A percentile compares a stretch with the other conserved stretches of the same genome.
These are phyloP conservation scores for Canavalia ensiformis DNA, from an alignment of 306 rosid genomes.

Conservation along the genomic window DNA sequence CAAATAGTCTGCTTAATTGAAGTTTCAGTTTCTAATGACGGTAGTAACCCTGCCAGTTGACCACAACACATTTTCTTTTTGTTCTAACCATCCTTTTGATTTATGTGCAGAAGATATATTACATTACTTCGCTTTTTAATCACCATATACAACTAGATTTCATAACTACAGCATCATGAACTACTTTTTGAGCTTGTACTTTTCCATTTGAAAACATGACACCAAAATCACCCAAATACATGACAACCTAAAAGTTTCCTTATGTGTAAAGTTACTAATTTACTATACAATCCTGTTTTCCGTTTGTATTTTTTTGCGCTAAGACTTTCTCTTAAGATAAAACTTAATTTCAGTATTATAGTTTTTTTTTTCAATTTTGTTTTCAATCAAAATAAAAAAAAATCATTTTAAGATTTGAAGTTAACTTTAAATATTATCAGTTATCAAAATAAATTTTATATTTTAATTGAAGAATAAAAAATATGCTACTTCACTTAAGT, in stretches of 20 bases:
- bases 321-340: no score
- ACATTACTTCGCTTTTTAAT: background rate
- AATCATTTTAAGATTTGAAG: no score
- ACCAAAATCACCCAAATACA: background rate
- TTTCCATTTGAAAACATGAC: background rate
- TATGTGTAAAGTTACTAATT: no score
- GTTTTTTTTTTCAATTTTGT: no score
- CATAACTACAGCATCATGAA: background rate
- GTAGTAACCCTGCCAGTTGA: background rate
- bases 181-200: background rate
- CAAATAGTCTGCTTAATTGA: background rate
- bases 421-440: no score
- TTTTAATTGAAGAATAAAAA: no score
- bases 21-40: constrained; percentile 1
- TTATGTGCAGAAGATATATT: background rate
- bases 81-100: background rate
- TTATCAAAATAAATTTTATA: no score
- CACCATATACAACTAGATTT: background rate
- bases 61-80: background rate
- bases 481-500: no score
- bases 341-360: no score
- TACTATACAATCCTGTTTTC: no score
- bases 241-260: background rate
- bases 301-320: no score
- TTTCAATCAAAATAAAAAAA: no score